Evolutionary conservation across 495 filamentous ascomycete species (phyloP).

Genomic region (Neurospora cerealis): DNA sequence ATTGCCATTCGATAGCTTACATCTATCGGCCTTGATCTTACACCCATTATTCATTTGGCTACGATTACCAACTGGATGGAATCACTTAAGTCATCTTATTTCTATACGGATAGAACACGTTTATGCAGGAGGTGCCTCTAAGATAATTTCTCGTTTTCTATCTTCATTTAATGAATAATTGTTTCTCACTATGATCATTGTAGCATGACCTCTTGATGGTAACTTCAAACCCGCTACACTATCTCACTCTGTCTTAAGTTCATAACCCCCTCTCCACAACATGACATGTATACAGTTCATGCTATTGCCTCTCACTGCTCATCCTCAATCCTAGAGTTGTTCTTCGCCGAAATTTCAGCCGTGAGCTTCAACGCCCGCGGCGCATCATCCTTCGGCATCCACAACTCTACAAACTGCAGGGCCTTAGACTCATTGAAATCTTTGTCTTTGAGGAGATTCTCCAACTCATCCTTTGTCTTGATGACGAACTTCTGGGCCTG

Average conservation of each 20-base stretch:
- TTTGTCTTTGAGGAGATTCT: constrained; percentile 54
- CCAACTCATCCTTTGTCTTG: constrained; percentile 60
- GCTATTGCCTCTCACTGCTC: neutral
- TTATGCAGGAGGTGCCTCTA: neutral
- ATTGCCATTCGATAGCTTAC: neutral
- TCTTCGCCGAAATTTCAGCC: constrained; percentile 56
- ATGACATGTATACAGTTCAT: neutral
- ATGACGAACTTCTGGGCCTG: constrained; percentile 56
- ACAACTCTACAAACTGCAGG: constrained; percentile 70
- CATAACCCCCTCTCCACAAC: neutral
- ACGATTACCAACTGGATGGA: neutral
- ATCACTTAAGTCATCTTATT: neutral
- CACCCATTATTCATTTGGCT: neutral
- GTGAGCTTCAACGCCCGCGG: constrained; percentile 62
- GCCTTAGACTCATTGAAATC: constrained; percentile 46
- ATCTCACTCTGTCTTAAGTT: neutral
- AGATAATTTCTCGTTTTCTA: neutral
- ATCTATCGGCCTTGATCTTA: neutral
- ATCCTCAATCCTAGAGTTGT: constrained; percentile 29
- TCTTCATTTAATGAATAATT: neutral
- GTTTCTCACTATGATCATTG: neutral
- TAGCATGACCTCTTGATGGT: neutral
- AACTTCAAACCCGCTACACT: neutral
- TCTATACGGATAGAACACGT: neutral
- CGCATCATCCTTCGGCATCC: constrained; percentile 76